Conservation (phyloP, 2,329 filamentous ascomycete species). For the Arthroderma uncinatum region DNA sequence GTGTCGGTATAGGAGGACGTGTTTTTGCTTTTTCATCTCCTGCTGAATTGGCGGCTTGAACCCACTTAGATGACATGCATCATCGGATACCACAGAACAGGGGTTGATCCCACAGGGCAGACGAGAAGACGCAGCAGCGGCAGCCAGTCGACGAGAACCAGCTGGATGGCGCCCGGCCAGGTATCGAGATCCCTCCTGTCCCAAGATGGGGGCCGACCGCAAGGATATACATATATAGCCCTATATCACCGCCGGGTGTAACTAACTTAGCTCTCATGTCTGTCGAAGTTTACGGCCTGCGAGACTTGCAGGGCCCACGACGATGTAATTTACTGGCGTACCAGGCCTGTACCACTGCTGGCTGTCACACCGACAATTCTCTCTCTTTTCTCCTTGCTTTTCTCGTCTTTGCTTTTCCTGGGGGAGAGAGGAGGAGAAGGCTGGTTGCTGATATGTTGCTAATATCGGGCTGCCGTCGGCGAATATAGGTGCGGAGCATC, state of each 20-base stretch:
- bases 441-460: too few relatives aligned
- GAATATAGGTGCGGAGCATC: neutral
- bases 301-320: neutral
- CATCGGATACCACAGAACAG: constrained; percentile 3
- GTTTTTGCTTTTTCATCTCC: constrained; percentile 3
- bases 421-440: neutral
- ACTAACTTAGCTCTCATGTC: neutral
- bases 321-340: constrained; percentile 2
- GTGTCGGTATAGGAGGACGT: neutral
- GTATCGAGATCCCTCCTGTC: neutral
- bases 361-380: constrained; percentile 4
- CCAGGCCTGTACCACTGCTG: constrained; percentile 1
- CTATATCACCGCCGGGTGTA: constrained; percentile 3
- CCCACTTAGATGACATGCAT: constrained; percentile 5
- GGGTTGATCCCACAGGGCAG: constrained; percentile 4
- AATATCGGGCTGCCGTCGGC: neutral
- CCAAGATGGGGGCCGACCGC: neutral
- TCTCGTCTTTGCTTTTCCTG: neutral
- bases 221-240: neutral
- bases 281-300: neutral
- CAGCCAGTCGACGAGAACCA: neutral
- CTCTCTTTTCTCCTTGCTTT: neutral
- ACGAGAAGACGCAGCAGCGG: neutral
- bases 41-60: constrained; percentile 6
- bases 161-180: constrained; percentile 2